Evolutionary conservation across 148 eudicot species (phyloP).

Genomic region (Persicaria maculosa): DNA sequence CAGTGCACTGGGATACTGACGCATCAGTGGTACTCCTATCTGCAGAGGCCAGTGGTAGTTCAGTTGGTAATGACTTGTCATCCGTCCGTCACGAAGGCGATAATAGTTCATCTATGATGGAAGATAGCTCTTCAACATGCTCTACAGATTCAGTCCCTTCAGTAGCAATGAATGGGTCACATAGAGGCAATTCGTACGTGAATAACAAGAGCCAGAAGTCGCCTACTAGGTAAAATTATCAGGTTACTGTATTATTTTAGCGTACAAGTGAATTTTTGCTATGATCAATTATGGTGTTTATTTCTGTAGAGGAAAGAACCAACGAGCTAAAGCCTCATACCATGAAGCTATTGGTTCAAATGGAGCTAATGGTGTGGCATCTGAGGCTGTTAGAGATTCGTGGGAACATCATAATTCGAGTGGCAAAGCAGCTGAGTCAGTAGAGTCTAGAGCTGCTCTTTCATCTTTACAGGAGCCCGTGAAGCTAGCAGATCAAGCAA

Average conservation of each 20-base stretch:
- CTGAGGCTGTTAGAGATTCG: constrained; percentile 31
- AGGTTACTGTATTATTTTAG: background rate
- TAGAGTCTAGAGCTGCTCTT: constrained; percentile 32
- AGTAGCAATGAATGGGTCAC: constrained; percentile 38
- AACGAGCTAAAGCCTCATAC: constrained; percentile 36
- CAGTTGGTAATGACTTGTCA: constrained; percentile 30
- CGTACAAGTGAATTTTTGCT: background rate
- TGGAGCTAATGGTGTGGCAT: constrained; percentile 32
- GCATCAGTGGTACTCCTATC: constrained; percentile 50
- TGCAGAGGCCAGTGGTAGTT: constrained; percentile 47
- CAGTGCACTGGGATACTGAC: constrained; percentile 70
- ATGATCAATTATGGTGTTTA: constrained; percentile 12
- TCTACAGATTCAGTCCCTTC: constrained; percentile 80
- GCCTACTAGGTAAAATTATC: constrained; percentile 41
- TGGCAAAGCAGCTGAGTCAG: constrained; percentile 28
- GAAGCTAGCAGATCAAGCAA: constrained; percentile 46
- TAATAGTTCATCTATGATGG: constrained; percentile 42
- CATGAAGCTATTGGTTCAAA: constrained; percentile 32
- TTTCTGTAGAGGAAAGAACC: constrained; percentile 46
- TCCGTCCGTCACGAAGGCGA: constrained; percentile 53
- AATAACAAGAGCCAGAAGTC: constrained; percentile 43
- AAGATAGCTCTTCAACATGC: constrained; percentile 81
- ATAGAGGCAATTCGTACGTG: constrained; percentile 33
- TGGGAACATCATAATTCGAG: constrained; percentile 32
- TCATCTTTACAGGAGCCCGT: constrained; percentile 36